A percentile compares a stretch with the other conserved stretches of the same genome.
These are phyloP conservation scores for Xerocomus nothofagi DNA, from an alignment of 1,284 basidiomycete genomes.

Conservation along the genomic window DNA sequence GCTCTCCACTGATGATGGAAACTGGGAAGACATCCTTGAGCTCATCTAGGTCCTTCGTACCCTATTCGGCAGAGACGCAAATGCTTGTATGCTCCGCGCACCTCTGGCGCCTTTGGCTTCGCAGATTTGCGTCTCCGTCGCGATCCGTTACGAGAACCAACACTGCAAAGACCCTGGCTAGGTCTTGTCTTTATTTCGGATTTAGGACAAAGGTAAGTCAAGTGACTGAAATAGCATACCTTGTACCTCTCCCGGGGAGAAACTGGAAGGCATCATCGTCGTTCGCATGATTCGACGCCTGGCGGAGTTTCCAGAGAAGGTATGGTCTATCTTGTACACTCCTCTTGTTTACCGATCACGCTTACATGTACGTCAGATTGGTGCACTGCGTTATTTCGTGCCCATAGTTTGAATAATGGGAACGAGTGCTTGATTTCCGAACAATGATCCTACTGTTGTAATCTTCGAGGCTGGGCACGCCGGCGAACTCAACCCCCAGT, in stretches of 20 bases:
- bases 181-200: constrained; percentile 59
- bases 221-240: constrained; percentile 51
- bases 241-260: constrained; percentile 49
- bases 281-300: constrained; percentile 64
- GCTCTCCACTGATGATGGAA: constrained; percentile 43
- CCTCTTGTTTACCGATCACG: background rate
- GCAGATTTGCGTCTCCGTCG: constrained; percentile 42
- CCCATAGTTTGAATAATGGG: constrained; percentile 39
- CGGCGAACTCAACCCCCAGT: constrained; percentile 4
- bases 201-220: constrained; percentile 55
- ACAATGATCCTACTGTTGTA: constrained; percentile 36
- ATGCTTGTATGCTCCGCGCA: constrained; percentile 47
- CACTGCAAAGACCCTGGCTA: constrained; percentile 46
- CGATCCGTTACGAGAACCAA: constrained; percentile 29
- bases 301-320: constrained; percentile 49
- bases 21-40: constrained; percentile 62
- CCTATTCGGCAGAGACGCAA: constrained; percentile 45
- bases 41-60: constrained; percentile 70
- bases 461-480: constrained; percentile 20
- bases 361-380: constrained; percentile 29
- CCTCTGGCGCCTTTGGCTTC: constrained; percentile 43
- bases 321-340: background rate
- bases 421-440: constrained; percentile 38
- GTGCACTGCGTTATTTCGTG: constrained; percentile 35
- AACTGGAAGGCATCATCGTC: constrained; percentile 59